Evolutionary conservation across 306 rosid genomes (phyloP).

Genomic region (Oxytropis ochrocephala): DNA sequence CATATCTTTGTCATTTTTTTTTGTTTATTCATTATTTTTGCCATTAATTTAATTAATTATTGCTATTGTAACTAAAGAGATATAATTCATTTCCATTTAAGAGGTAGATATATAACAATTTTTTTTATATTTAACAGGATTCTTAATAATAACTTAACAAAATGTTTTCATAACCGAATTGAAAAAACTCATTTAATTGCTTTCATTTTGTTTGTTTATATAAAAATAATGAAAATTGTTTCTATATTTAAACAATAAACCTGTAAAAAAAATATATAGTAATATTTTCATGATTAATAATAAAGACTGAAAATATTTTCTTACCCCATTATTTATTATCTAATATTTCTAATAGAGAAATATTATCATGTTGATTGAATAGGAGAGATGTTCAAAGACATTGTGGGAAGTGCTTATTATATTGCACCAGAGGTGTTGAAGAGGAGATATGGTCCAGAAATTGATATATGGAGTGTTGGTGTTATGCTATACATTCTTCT

Average conservation of each 20-base stretch:
- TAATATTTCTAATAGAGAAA: not conserved
- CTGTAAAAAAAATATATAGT: too few species aligned
- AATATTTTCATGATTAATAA: too few species aligned
- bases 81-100: not conserved
- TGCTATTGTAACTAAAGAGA: too few species aligned
- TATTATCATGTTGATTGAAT: not conserved
- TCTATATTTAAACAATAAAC: too few species aligned
- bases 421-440: slow-evolving; percentile 92
- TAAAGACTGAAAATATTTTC: too few species aligned
- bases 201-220: not conserved
- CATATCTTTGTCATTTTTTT: too few species aligned
- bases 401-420: slow-evolving; percentile 94
- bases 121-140: too few species aligned
- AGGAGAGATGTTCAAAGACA: slow-evolving; percentile 77
- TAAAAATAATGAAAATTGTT: too few species aligned
- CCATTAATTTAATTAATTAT: not conserved
- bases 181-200: too few species aligned
- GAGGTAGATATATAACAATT: not conserved
- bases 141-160: too few species aligned
- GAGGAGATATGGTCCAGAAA: slow-evolving; percentile 87
- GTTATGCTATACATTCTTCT: slow-evolving; percentile 87
- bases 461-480: slow-evolving; percentile 95
- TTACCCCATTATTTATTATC: too few species aligned
- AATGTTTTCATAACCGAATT: too few species aligned
- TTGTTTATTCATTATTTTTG: not conserved